These are phyloP conservation scores for Trypanosoma conorhini DNA, from an alignment of 208 protist species.

Conservation along the genomic window DNA sequence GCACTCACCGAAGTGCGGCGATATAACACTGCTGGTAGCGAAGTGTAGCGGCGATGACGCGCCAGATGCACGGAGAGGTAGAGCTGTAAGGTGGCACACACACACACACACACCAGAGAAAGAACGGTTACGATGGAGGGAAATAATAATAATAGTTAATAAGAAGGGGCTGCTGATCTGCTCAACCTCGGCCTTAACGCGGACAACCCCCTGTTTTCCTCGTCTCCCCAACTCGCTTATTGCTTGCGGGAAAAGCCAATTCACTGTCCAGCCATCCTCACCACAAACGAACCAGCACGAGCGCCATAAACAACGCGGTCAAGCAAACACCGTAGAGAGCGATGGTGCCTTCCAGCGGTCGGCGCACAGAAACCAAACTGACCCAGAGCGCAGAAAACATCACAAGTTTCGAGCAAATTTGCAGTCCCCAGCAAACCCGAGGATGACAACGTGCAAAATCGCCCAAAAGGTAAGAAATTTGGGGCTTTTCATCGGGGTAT, in stretches of 20 bases:
- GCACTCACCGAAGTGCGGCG: no score
- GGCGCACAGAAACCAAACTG: slow-evolving; percentile 44
- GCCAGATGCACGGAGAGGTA: no score
- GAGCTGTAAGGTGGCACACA: no score
- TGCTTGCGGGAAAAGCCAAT: background rate
- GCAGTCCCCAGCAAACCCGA: slow-evolving; percentile 8
- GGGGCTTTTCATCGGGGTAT: background rate
- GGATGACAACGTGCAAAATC: slow-evolving; percentile 36
- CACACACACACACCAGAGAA: background rate
- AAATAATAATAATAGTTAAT: background rate
- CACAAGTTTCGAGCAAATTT: slow-evolving; percentile 6
- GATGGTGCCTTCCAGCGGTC: slow-evolving; percentile 57
- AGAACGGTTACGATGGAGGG: background rate
- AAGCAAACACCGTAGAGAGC: slow-evolving; percentile 43
- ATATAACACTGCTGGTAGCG: no score
- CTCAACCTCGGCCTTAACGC: no score
- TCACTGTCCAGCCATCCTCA: background rate
- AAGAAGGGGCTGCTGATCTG: background rate
- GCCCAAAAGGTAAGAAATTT: slow-evolving; percentile 40
- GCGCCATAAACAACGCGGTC: slow-evolving; percentile 32
- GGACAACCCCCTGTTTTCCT: background rate
- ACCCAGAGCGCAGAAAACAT: slow-evolving; percentile 42
- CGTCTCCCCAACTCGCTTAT: background rate
- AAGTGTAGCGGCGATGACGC: no score
- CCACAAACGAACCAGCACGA: slow-evolving; percentile 18